Base-by-base conservation (phyloP, 352 stramenopile genomes). In the Elongisporangium anandrum region DNA sequence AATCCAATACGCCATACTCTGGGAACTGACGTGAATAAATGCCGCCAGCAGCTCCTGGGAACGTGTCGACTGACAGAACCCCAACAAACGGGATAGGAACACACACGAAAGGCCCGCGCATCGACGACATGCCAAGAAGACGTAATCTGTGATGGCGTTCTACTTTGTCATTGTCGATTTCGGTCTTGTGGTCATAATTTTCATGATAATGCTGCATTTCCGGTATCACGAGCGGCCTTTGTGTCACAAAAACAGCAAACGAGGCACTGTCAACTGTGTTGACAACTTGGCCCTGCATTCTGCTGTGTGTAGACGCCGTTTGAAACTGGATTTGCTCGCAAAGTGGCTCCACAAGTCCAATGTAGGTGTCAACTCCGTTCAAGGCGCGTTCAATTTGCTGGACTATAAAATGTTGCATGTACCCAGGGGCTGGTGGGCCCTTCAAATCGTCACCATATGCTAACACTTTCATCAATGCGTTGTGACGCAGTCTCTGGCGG, bases 71-170 rank as follows among this genome's bases (percentile, higher is more conserved):
- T 0, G 70, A 77, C 6, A 94, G 60, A 3, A 92, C 55, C 0
- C 85, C 85, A 0, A 92, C 64, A 38, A 79, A 92, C 41, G 85
- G 82, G 47, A 94, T 87, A 9, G 85, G 80, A 4, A 91, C 71
- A 20, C 75, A 89, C 2, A 91, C 68, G 53, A 87, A 92, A 0
- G 77, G 63, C 4, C 81, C 74, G 1, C 45, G 55, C 12, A 56
- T 26, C 0, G 62, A 57, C 1, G 17, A 26, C 1, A 38, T 34
- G 1, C 71, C 56, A 29, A 86, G 34, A 79, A 24, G 54, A 64
- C 45, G 68, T 69, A 9, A 88, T 59, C 49, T 60, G 64, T 59
- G 48, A 45, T 13, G 8, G 17, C 20, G 21, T 1, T 16, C 16
- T 22, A 2, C 4, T 5, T 19, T 47, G 16, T 48, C 21, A 2